These are phyloP conservation scores for Dendrothele bispora DNA, from an alignment of 768 basidiomycete species.

Conservation along the genomic window DNA sequence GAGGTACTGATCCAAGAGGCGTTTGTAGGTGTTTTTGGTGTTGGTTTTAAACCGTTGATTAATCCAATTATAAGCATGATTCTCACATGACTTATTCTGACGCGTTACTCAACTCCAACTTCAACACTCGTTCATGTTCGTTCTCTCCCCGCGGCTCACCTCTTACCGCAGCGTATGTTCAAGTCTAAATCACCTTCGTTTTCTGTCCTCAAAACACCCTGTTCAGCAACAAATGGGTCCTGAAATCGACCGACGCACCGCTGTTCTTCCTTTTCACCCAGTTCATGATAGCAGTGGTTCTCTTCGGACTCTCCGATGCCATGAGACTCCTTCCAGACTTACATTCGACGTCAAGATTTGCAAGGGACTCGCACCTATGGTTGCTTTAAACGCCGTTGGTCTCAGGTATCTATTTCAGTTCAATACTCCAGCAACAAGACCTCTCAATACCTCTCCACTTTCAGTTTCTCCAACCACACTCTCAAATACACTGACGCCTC, in stretches of 20 bases:
- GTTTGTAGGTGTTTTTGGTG: too few species aligned
- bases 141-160: too few species aligned
- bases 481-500: background rate
- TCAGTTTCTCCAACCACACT: background rate
- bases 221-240: slow-evolving; percentile 66
- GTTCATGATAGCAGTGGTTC: slow-evolving; percentile 60
- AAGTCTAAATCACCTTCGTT: too few species aligned
- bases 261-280: slow-evolving; percentile 69
- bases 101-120: too few species aligned
- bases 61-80: too few species aligned
- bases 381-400: background rate
- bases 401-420: background rate
- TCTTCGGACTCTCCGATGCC: slow-evolving; percentile 41
- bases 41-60: too few species aligned
- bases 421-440: background rate
- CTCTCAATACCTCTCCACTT: background rate
- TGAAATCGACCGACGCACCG: slow-evolving; percentile 53
- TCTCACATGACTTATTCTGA: too few species aligned
- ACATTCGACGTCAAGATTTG: background rate
- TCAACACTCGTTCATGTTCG: too few species aligned
- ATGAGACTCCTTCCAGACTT: background rate
- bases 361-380: background rate
- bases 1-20: too few species aligned
- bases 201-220: background rate
- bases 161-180: too few species aligned